Evolutionary conservation across 2,329 filamentous ascomycete genomes (phyloP).

Genomic region (Trichoderma endophyticum): DNA sequence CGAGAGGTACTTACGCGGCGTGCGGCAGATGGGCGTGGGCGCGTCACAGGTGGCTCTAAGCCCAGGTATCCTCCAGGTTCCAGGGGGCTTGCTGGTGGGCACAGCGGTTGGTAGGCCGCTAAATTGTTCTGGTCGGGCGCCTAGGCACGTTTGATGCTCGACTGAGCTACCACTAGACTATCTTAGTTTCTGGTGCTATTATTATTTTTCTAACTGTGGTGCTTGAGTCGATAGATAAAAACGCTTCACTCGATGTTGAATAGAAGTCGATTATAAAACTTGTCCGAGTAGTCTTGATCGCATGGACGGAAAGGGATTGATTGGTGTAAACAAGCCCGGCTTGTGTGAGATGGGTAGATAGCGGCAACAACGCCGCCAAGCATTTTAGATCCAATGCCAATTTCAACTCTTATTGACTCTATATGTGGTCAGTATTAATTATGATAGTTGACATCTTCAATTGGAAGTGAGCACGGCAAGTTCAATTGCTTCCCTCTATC

Average conservation of each 20-base stretch:
- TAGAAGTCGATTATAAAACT: background rate
- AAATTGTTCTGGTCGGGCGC: constrained; percentile 2
- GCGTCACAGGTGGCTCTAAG: background rate
- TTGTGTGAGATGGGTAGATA: background rate
- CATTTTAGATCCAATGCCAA: background rate
- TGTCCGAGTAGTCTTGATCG: no score
- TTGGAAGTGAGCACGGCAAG: background rate
- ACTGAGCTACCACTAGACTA: background rate
- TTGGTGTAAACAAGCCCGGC: background rate
- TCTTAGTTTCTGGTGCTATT: background rate
- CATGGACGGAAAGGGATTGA: background rate
- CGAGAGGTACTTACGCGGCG: background rate
- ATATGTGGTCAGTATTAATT: background rate
- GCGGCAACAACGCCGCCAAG: background rate
- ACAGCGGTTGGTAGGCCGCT: constrained; percentile 5
- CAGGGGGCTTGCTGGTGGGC: constrained; percentile 4
- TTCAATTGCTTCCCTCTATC: background rate
- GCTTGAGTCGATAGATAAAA: background rate
- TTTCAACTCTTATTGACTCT: background rate
- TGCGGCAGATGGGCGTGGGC: background rate
- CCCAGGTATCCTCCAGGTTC: background rate
- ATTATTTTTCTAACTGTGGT: background rate
- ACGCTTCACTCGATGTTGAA: background rate
- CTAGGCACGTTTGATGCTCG: background rate
- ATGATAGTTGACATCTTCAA: background rate